Base-by-base conservation (phyloP, 345 rosid genomes). In the Clausena lansium region DNA sequence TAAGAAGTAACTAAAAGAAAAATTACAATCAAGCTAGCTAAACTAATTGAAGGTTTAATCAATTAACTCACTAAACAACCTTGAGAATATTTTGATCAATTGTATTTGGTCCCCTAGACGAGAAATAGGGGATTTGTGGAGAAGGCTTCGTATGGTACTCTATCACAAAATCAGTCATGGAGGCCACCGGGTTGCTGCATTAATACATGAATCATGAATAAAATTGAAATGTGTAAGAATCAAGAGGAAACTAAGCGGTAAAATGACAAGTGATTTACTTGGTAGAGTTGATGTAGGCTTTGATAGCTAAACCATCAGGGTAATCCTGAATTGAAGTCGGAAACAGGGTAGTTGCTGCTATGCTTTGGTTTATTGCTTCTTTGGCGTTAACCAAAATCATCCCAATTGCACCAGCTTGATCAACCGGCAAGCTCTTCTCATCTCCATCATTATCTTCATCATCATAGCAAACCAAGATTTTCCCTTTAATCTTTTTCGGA, bases 371-470 rank as follows among this genome's bases (percentile, higher is more conserved):
- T 22, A 80, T 88, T 15, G 25, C 64, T 0, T 6, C 7, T 67
- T 74, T 35, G 67, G 81, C 82, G 57, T 91, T 89, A 2, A 77
- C 84, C 28, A 88, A 77, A 67, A 90, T 82, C 91, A 90, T 86
- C 60, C 92, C 92, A 2, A 76, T 86, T 0, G 90, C 96, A 0
- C 92, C 91, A 0, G 86, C 89, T 13, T 60, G 70, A 10, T 76
- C 54, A 67, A 85, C 91, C 19, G 68, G 67, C 1, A 32, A n/a
- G 3, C 91, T 90, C 33, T 84, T 80, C 4, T 85, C 82, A 17
- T 67, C 69, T 77, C 86, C 81, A 19, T 35, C 74, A 20, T 19
- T 82, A 1, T 24, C 75, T 11, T 45, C 0, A 13, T 85, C 86
- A 6, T 83, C 79, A 25, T 86, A 58, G 74, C 93, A 90, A 8